Percentiles rank a stretch among this genome's conserved stretches.
These are phyloP conservation scores for Leccinum longicurvipes DNA, from an alignment of 768 basidiomycete genomes.

Conservation along the genomic window DNA sequence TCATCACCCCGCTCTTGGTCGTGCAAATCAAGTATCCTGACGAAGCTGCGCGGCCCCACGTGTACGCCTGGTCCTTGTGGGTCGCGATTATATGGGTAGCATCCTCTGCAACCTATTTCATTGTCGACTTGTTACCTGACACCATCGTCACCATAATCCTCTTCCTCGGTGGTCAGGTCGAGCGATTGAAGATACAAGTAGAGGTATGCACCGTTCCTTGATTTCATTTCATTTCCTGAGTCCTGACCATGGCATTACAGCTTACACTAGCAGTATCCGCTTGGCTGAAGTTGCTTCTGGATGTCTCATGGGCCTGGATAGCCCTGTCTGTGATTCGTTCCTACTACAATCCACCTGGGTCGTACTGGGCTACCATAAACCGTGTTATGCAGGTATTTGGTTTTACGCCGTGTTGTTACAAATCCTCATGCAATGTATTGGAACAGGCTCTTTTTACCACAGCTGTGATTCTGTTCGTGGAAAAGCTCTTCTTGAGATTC, in stretches of 20 bases:
- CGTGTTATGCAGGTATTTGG: constrained; percentile 61
- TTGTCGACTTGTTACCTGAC: constrained; percentile 62
- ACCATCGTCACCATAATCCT: constrained; percentile 52
- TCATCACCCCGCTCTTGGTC: constrained; percentile 69
- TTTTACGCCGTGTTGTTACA: constrained; percentile 2
- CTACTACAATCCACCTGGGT: constrained; percentile 55
- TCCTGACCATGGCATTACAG: constrained; percentile 20
- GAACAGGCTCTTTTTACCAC: constrained; percentile 45
- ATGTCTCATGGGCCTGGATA: constrained; percentile 73
- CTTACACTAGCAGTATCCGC: constrained; percentile 63
- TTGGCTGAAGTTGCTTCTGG: constrained; percentile 70
- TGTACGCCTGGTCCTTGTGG: constrained; percentile 67
- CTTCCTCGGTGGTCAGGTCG: constrained; percentile 57
- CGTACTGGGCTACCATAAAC: constrained; percentile 68
- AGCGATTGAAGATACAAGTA: constrained; percentile 63
- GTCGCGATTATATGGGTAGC: constrained; percentile 64
- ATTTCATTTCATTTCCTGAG: neutral
- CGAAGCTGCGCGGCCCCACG: constrained; percentile 47
- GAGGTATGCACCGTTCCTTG: constrained; percentile 45
- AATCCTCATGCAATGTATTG: constrained; percentile 4
- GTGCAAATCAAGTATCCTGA: constrained; percentile 58
- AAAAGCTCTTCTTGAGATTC: constrained; percentile 65
- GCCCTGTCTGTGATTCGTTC: constrained; percentile 59
- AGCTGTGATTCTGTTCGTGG: constrained; percentile 42
- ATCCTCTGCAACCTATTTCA: constrained; percentile 54